Base-by-base conservation (phyloP, 2,329 filamentous ascomycete species). In the Paramyrothecium roridum region DNA sequence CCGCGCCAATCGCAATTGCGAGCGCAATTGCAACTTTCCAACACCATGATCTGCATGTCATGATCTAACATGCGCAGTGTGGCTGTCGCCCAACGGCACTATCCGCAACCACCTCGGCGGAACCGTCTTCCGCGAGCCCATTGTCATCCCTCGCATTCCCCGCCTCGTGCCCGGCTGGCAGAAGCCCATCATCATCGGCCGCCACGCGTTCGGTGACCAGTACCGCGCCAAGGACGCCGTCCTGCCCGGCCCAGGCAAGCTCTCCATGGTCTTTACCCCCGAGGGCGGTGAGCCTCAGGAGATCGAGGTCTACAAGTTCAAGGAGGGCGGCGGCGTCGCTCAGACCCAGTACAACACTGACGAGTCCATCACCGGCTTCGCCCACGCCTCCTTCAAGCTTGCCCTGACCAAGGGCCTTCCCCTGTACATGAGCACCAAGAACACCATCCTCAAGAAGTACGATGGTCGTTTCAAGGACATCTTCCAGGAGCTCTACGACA, bases 381-480 rank as follows among this genome's bases (percentile, higher is more conserved):
- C 95, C 55, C 95, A 98, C 72, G 90, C 95, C 60, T 93, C 88
- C 65, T 98, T 99, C 86, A 96, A 97, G 86, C 85, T 97, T 64
- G 93, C 95, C 34, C 79, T 98, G 48, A 81, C 85, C 75, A 95
- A 96, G 84, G 81, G 81, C 61, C 80, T 96, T 63, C 95, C 95
- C n/a, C 82, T 99, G 68, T 99, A 98, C 82, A 96, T 98, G 93
- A 96, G 91, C 84, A 99, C 95, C 77, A 99, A 99, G 89, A 98
- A 98, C 84, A 99, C 95, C 65, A 99, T 99, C 67, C 81, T 99
- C 65, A 99, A 99, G 84, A 93, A 93, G 76, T 99, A 99, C 78
- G 95, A 99, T 71, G 95, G 95, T 53, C 86, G 90, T 67, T 99
- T 99, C 86, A 98, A 98, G 87, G 95, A 99, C 71, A 96, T 98